Evolutionary conservation across 805 yeast species (phyloP).

Genomic region (Dipodascus albidus): DNA sequence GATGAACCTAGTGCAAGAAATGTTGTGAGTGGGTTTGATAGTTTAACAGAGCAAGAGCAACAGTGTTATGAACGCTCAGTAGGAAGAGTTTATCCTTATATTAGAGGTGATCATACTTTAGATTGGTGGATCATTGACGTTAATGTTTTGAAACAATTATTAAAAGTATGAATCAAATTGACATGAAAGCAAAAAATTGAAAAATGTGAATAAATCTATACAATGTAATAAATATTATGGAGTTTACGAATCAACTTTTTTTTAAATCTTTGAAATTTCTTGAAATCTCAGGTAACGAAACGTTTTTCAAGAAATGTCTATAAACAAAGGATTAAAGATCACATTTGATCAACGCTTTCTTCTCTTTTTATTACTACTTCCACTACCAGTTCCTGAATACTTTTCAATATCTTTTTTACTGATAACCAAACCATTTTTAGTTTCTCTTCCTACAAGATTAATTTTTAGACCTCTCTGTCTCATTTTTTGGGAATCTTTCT

Average conservation of each 20-base stretch:
- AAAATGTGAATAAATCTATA: too few relatives aligned
- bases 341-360: not conserved
- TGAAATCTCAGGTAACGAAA: too few relatives aligned
- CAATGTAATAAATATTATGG: too few relatives aligned
- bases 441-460: constrained; percentile 61
- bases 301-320: too few relatives aligned
- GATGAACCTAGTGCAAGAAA: not conserved
- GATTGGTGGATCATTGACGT: not conserved
- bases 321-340: too few relatives aligned
- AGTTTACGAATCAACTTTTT: too few relatives aligned
- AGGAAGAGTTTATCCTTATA: not conserved
- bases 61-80: not conserved
- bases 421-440: constrained; percentile 67
- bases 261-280: too few relatives aligned
- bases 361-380: not conserved
- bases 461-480: constrained; percentile 77
- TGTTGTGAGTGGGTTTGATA: not conserved
- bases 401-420: constrained; percentile 50
- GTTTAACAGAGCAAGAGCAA: not conserved
- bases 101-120: not conserved
- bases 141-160: not conserved
- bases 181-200: too few relatives aligned
- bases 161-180: not conserved
- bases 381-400: not conserved
- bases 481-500: constrained; percentile 22